Conservation (phyloP, 2,329 filamentous ascomycete genomes). For the Onygena corvina region DNA sequence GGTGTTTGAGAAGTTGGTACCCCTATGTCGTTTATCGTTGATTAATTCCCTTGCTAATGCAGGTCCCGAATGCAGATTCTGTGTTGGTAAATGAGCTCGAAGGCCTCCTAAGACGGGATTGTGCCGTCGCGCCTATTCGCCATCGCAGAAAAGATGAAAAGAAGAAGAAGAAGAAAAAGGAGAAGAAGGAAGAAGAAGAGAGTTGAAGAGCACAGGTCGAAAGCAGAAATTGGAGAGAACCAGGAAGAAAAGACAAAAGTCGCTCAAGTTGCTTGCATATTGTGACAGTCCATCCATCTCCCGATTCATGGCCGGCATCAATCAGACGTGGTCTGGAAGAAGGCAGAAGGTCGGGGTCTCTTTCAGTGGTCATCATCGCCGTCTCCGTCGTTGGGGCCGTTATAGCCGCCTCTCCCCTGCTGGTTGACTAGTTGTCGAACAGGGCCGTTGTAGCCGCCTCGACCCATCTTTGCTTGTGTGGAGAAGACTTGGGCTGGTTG, state of each 20-base stretch:
- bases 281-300: neutral
- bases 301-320: constrained; percentile 10
- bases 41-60: constrained; percentile 1
- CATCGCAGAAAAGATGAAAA: neutral
- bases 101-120: neutral
- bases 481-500: neutral
- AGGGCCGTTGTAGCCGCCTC: constrained; percentile 25
- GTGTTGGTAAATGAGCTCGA: constrained; percentile 13
- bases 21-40: constrained; percentile 34
- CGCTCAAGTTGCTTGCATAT: neutral
- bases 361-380: constrained; percentile 15
- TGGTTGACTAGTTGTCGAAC: constrained; percentile 14
- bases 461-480: constrained; percentile 23
- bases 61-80: constrained; percentile 10
- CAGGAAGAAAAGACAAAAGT: constrained; percentile 6
- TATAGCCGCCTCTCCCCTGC: constrained; percentile 27
- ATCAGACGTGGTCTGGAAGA: constrained; percentile 3
- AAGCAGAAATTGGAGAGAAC: too few species aligned
- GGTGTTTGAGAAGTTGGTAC: constrained; percentile 85
- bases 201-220: neutral
- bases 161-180: neutral
- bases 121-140: neutral
- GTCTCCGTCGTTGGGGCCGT: constrained; percentile 18
- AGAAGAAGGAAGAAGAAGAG: neutral
- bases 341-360: neutral